Evolutionary conservation across 768 basidiomycete species (phyloP), one percentile per base, ranked within the genome.

Genomic region (Boletus eberwhitei): DNA sequence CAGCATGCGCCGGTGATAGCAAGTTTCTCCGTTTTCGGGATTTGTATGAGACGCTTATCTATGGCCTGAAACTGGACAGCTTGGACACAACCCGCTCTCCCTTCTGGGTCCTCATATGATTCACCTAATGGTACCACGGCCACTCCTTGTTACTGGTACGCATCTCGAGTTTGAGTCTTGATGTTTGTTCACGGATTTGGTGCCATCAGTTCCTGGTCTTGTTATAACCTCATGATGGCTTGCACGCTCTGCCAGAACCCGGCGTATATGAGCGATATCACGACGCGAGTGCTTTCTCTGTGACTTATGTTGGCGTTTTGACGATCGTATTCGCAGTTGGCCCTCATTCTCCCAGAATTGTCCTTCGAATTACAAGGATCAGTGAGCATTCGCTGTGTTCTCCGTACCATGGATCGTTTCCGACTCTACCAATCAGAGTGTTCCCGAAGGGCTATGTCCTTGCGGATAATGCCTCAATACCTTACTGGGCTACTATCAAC

Each of bases 161-260:
- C 26, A 22, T 16, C 21, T 21, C 8, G 8, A 29, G 37, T 21
- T 41, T 4, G 9, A 36, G 29, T 51, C 17, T 13, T 5, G 31
- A 36, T 50, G 12, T 2, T 26, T 26, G 19, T 40, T 49, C 32
- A 47, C 19, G 26, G 5, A 16, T 41, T 38, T 43, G 17, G 14
- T 36, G 1, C n/a, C 35, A 4, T 32, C 32, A 84, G 82, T 45
- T 83, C 82, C 1, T 83, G 81, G 81, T 73, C 77, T 22, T 77
- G 75, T 12, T 84, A 84, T 54, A 84, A 84, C 50, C 68, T 83
- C 14, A 64, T 81, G 54, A 75, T 75, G 60, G 82, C 76, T 7
- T 84, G 82, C 49, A 72, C 77, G 9, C 58, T 72, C 19, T 84
- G 82, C 49, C 82, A 84, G 63, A 71, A 70, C n/a, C 24, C 54